Evolutionary conservation across 805 yeast genomes (phyloP), one percentile per base, ranked within the genome.

Genomic region (Debaryomyces prosopidis): DNA sequence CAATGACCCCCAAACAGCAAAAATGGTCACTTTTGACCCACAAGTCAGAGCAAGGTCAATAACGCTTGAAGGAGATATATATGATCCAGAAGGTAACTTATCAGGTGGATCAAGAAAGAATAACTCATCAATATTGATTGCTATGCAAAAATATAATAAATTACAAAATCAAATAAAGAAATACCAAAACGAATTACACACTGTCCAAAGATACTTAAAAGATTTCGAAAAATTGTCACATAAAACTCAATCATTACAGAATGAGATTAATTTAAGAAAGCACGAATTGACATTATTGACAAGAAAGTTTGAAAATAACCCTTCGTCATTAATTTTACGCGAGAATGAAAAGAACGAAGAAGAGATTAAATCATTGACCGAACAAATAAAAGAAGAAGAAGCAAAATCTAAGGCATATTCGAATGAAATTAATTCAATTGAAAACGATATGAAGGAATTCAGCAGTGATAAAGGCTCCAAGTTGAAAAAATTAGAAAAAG

Each of bases 41-140:
- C 77, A 81, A 44, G 82, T 92, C 12, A 76, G 89, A 50, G 76
- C 91, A 0, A 82, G 90, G 56, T 84, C 95, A 26, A 89, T 95
- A 12, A 94, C 99, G 0, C 63, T 87, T 28, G 91, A 90, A 43
- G 99, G 99, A 42, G 99, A 94, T 63, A 79, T 85, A 9, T 94
- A 91, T 66, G 99, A 94, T 60, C 99, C 99, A 0, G 89, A 86
- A 53, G 99, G 99, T 12, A 88, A 96, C 6, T 71, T 94, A 20
- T 87, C 97, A 1, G 99, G 99, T 39, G 98, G 98, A n/a, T 84
- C 95, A 16, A 76, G 92, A 53, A 82, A 75, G 50, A 71, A 73
- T 40, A 69, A 79, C 12, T 75, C 80, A 1, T 78, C 89, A 0
- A 63, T 86, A 2, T 71, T 91, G 45, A 62, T 80, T 9, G 80